Evolutionary conservation across 495 filamentous ascomycete genomes (phyloP), one percentile per base, ranked within the genome.

Genomic region (Pseudomonodictys pantanalensis): DNA sequence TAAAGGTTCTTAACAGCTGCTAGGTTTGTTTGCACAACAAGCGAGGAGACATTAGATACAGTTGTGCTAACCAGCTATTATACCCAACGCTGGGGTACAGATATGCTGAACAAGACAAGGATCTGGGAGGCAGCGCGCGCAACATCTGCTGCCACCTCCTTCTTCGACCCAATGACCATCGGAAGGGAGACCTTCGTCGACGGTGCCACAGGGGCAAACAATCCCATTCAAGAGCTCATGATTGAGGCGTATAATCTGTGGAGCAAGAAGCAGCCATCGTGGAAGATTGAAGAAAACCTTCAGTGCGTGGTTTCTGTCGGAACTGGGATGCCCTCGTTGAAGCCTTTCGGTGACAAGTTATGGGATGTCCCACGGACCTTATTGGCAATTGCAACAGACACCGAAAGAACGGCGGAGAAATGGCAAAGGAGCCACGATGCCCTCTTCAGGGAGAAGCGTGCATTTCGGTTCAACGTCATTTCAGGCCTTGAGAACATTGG

Each of bases 21-120:
- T 26, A 83, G 80, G 23, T 81, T 81, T 48, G 73, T 82, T 26
- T 82, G 78, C 57, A 75, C 75, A 4, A 77, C 56, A 35, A 76
- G 73, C 52, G 72, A 72, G 38, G 41, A 73, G 33, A 78, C 71
- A 0, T 64, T 66, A 42, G 69, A 75, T 10, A 75, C 72, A 17
- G 72, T 75, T 22, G 69, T 69, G 47, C 67, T 81, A 35, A 75
- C 71, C 15, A 77, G 71, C 68, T 81, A 81, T 67, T 52, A 41
- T 11, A 42, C 71, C 55, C 71, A 69, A 26, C 73, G 73, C 48
- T 70, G 72, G 55, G 60, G 69, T 15, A 67, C 58, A 15, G 60
- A 78, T 47, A 68, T 78, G 6, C 65, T 74, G 52, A 71, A 76
- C 20, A 66, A 51, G 1, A 67, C 72, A 8, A 75, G 64, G 48